A percentile compares a stretch with the other conserved stretches of the same genome.
These are phyloP conservation scores for Myriosclerotinia curreyana DNA, from an alignment of 2,329 filamentous ascomycete species.

Conservation along the genomic window DNA sequence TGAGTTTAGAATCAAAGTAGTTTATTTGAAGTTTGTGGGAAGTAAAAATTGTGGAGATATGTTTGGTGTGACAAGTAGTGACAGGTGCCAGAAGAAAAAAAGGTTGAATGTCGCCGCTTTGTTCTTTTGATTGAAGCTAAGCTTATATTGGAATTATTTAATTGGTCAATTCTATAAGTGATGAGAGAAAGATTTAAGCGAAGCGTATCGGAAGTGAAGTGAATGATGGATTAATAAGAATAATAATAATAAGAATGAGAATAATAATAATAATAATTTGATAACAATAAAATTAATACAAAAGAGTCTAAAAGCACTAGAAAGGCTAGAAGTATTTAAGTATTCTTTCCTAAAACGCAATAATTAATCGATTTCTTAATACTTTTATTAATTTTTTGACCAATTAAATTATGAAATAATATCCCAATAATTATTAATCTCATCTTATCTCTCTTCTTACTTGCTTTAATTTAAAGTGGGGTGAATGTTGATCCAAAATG, in stretches of 20 bases:
- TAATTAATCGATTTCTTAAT: constrained; percentile 9
- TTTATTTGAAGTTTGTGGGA: constrained; percentile 3
- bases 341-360: background rate
- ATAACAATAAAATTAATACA: too few species aligned
- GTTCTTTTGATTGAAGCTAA: background rate
- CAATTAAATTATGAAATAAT: background rate
- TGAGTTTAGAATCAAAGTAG: background rate
- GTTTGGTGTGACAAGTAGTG: constrained; percentile 9
- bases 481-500: too few species aligned
- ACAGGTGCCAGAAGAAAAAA: constrained; percentile 5
- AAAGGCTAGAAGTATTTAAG: background rate
- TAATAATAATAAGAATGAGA: too few species aligned
- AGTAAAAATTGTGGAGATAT: constrained; percentile 16
- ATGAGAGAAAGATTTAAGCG: background rate
- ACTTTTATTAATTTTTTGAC: background rate
- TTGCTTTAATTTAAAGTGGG: background rate
- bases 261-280: too few species aligned
- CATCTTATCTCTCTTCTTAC: background rate
- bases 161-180: constrained; percentile 18
- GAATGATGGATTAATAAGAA: too few species aligned
- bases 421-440: too few species aligned
- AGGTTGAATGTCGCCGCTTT: constrained; percentile 19
- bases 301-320: background rate
- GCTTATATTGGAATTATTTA: background rate
- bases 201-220: too few species aligned